phyloP scores from a whole-genome alignment of 2,329 filamentous ascomycete genomes.

The Lomentospora prolificans region DNA sequence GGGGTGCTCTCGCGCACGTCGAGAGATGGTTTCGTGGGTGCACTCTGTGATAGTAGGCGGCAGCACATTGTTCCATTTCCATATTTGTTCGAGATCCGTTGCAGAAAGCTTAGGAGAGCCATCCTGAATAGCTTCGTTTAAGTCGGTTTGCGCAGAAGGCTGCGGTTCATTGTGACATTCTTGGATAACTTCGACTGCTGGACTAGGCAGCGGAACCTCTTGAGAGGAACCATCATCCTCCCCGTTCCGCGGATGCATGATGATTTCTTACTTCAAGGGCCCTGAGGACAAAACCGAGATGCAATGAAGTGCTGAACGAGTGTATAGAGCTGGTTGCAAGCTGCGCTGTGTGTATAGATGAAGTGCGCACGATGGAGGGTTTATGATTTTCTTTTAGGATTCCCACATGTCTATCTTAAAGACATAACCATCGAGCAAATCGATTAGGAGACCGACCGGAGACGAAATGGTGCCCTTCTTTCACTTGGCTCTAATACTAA shows the following conservation, averaged over 20 bases:
- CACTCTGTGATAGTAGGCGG: slow-evolving; percentile 29
- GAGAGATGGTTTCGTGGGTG: slow-evolving; percentile 37
- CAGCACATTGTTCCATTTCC: slow-evolving; percentile 34
- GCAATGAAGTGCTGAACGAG: neutral
- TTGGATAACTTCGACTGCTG: neutral
- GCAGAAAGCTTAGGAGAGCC: neutral
- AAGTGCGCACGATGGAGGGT: neutral
- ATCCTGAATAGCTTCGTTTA: neutral
- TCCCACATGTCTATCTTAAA: neutral
- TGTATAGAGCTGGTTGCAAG: neutral
- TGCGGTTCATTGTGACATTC: neutral
- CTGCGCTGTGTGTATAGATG: neutral
- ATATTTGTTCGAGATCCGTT: slow-evolving; percentile 32
- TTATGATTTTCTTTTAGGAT: neutral
- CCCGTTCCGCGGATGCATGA: neutral
- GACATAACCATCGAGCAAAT: neutral
- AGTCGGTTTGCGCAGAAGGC: neutral
- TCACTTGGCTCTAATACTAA: neutral
- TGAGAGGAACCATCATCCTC: neutral
- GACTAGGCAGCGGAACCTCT: neutral
- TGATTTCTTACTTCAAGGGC: neutral
- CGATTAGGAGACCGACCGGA: neutral
- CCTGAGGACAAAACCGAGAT: neutral
- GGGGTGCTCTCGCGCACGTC: slow-evolving; percentile 26
- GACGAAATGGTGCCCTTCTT: neutral